Base-by-base conservation (phyloP, 148 eudicot genomes). In the Persicaria tinctoria region DNA sequence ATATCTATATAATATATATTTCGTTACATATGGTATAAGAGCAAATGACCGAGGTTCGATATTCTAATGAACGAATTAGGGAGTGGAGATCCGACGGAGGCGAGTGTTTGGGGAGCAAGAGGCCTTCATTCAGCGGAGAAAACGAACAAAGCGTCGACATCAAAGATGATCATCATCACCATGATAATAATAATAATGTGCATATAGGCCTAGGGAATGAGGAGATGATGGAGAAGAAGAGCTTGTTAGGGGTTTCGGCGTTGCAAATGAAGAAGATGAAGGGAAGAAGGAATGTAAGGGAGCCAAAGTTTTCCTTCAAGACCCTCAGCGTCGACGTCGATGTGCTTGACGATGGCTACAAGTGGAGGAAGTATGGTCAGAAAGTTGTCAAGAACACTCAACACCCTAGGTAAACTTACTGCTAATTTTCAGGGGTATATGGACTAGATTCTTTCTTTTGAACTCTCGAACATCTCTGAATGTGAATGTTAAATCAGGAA, bases 341-440 rank as follows among this genome's bases (percentile, higher is more conserved):
- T 81, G 92, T 91, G 20, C 74, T 91, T 48, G 97, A 91, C 77
- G 97, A 91, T 86, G 97, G 97, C 54, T 91, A 91, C 75, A 91
- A 89, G 50, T 91, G 97, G 97, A 83, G 93, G 70, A 91, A 91
- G 71, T 91, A 91, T 70, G 97, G 97, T 63, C 97, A 91, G 79
- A 91, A 91, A 79, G 97, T 91, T 23, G 97, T 91, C 70, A 91
- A 91, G 81, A 87, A 91, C 88, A 91, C 97, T 51, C 88, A 85
- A 76, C 93, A 91, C 72, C 97, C 97, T 44, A 91, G 97, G 97
- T 91, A 14, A 32, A 32, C 41, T 32, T 32, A 32, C 3, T 32
- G 41, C 41, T 32, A 32, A 32, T 32, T 32, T 32, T 32, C 41
- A 53, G 56, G 1, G 27, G 27, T 23, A 23, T 23, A 23, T 23